These are phyloP conservation scores for Aspergillus melleus DNA, from an alignment of 2,329 filamentous ascomycete species.

Conservation along the genomic window DNA sequence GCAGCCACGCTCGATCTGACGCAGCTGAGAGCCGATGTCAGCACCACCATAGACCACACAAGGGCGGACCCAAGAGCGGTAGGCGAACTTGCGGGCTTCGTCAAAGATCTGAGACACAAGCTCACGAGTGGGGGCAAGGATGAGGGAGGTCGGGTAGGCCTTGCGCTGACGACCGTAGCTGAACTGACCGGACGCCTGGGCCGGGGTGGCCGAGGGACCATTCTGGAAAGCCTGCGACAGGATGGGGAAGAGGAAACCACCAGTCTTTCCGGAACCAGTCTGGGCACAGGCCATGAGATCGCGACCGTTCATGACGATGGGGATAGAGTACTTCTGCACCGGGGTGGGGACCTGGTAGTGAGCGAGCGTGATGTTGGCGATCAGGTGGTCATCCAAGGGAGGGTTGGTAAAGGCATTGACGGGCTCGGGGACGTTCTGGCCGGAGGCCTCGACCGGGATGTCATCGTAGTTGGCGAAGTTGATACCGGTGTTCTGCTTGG, in stretches of 20 bases:
- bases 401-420: constrained; percentile 90
- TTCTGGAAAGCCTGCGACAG: constrained; percentile 94
- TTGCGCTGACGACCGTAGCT: constrained; percentile 91
- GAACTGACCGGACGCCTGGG: constrained; percentile 60
- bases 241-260: constrained; percentile 98
- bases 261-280: constrained; percentile 99
- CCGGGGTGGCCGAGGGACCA: constrained; percentile 72
- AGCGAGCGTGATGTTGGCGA: constrained; percentile 89
- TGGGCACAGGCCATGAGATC: constrained; percentile 99
- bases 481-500: constrained; percentile 97
- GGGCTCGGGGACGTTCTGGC: constrained; percentile 87
- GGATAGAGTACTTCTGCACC: constrained; percentile 99
- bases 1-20: constrained; percentile 96
- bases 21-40: constrained; percentile 96
- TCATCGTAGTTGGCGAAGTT: constrained; percentile 99
- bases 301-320: constrained; percentile 96
- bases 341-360: constrained; percentile 95
- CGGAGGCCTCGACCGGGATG: constrained; percentile 96
- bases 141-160: constrained; percentile 93
- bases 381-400: constrained; percentile 88
- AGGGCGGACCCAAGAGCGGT: constrained; percentile 97
- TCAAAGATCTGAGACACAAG: constrained; percentile 98
- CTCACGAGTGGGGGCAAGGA: constrained; percentile 95
- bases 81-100: constrained; percentile 95
- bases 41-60: constrained; percentile 99